These are phyloP conservation scores for Prinsepia uniflora DNA, from an alignment of 306 rosid species.

Conservation along the genomic window DNA sequence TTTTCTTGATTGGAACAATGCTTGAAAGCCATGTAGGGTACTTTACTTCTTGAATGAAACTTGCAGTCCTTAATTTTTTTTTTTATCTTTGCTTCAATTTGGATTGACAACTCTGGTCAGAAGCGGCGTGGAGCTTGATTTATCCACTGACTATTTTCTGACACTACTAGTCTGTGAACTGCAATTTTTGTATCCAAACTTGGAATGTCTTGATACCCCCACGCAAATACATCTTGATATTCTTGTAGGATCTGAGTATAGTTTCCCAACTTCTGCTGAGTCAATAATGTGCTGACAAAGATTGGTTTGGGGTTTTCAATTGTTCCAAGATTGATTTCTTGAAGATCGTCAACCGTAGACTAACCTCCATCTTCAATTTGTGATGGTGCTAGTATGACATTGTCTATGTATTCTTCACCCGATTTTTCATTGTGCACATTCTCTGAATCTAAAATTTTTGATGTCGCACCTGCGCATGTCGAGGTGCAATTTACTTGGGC, in stretches of 20 bases:
- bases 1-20: neutral
- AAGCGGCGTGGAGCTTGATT: neutral
- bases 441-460: neutral
- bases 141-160: neutral
- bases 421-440: neutral
- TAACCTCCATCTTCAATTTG: neutral
- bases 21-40: neutral
- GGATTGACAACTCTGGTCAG: neutral
- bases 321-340: neutral
- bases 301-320: neutral
- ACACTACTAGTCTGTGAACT: neutral
- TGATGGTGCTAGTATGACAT: neutral
- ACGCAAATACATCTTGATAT: neutral
- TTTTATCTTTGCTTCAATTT: neutral
- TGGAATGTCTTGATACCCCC: neutral
- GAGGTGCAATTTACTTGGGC: neutral
- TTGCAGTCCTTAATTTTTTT: neutral
- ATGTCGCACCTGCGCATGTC: too few species aligned
- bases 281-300: neutral
- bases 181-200: neutral
- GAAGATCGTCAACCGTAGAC: neutral
- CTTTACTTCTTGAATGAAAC: neutral
- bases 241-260: neutral
- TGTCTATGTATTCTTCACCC: neutral
- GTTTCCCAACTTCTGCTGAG: neutral